Evolutionary conservation across 2,329 filamentous ascomycete genomes (phyloP).

Genomic region (Knufia petricola): DNA sequence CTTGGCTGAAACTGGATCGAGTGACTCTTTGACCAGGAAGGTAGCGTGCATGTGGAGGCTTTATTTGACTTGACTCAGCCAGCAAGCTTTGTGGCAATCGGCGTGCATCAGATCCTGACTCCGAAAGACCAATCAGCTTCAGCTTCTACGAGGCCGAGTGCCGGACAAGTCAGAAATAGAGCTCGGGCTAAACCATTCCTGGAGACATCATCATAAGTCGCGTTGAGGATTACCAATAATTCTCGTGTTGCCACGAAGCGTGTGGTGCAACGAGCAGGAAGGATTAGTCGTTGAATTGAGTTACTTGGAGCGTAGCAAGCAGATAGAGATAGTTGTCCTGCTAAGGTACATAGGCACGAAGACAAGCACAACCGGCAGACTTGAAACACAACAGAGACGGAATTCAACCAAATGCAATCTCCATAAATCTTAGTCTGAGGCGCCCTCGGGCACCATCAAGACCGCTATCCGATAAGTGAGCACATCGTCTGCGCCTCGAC

Average conservation of each 20-base stretch:
- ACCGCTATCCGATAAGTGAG: constrained; percentile 1
- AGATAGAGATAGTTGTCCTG: too few species aligned
- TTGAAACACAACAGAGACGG: neutral
- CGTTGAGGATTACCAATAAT: neutral
- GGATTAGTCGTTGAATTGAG: neutral
- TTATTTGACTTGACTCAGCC: too few species aligned
- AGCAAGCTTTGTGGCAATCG: too few species aligned
- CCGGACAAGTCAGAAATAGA: neutral
- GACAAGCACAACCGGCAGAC: too few species aligned
- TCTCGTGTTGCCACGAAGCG: neutral
- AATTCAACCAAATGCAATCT: neutral
- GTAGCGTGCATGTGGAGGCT: too few species aligned
- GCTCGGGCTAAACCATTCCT: neutral
- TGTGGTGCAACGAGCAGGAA: neutral
- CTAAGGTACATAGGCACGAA: too few species aligned
- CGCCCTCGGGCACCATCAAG: neutral
- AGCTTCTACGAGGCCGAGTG: neutral
- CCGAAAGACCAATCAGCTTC: neutral
- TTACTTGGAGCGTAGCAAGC: too few species aligned
- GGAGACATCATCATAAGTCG: neutral
- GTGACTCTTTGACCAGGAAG: too few species aligned
- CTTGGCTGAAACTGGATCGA: too few species aligned
- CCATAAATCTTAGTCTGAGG: neutral
- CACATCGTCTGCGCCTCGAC: constrained; percentile 4
- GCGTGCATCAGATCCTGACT: neutral